Percentiles rank a stretch among this genome's conserved stretches.
Conservation (phyloP, 768 basidiomycete genomes). For the Leccinum olivaceopallidum region DNA sequence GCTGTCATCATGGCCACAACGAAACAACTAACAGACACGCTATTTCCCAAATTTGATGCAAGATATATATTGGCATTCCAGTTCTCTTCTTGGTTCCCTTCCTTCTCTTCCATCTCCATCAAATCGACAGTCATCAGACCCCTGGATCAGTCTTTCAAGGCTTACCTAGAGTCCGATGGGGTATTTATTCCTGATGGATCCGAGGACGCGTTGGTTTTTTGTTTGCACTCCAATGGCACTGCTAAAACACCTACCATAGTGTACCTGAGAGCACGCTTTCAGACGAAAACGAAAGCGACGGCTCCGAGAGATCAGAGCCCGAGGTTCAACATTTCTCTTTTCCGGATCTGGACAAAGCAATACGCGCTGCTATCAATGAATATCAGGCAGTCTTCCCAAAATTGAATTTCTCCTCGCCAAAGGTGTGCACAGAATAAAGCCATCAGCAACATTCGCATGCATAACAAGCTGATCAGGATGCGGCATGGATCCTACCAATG, state of each 20-base stretch:
- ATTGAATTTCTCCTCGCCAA: conserved; percentile 94
- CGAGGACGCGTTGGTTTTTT: conserved; percentile 62
- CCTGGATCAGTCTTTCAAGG: conserved; percentile 58
- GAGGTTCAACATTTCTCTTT: conserved; percentile 57
- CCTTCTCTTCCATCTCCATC: conserved; percentile 60
- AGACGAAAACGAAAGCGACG: conserved; percentile 49
- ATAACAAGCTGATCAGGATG: conserved; percentile 59
- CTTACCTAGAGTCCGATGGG: conserved; percentile 83
- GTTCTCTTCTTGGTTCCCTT: conserved; percentile 84
- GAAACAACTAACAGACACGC: background rate
- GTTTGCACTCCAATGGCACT: background rate
- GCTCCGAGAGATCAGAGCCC: conserved; percentile 37
- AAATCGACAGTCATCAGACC: conserved; percentile 77
- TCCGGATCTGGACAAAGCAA: conserved; percentile 76
- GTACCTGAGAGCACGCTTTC: conserved; percentile 56
- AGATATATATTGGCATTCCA: conserved; percentile 70
- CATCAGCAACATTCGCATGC: background rate
- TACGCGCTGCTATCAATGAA: conserved; percentile 59
- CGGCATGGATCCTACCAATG: conserved; percentile 85
- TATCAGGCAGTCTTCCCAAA: conserved; percentile 93
- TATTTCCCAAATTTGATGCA: conserved; percentile 53
- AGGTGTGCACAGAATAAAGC: conserved; percentile 45
- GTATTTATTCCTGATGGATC: conserved; percentile 82
- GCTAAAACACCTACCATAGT: conserved; percentile 34
- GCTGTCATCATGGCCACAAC: background rate